Evolutionary conservation across 2,329 filamentous ascomycete genomes (phyloP), one percentile per base, ranked within the genome.

Genomic region (Fusarium sp.): DNA sequence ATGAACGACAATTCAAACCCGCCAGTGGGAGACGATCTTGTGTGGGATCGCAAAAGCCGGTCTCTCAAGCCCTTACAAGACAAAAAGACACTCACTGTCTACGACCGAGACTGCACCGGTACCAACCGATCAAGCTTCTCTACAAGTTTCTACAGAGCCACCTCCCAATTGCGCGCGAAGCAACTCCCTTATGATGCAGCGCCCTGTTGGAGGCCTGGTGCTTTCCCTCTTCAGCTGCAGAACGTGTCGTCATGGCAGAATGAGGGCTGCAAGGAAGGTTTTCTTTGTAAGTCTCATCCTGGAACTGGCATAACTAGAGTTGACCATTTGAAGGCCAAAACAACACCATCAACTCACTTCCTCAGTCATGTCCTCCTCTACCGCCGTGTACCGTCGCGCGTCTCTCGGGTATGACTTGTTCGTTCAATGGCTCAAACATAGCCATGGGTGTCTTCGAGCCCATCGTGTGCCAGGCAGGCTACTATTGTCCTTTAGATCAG

Each of bases 361-460:
- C 81, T 9, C 79, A 82, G 54, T 83, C 76, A 57, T 83, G 81
- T 43, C 80, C 81, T 10, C 80, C 81, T 10, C 55, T 79, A 3
- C 73, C 75, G 2, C 50, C 67, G 11, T 83, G 81, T 32, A 80
- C 82, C 32, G 62, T 75, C 39, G 69, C 75, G 4, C 75, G 81
- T 52, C 52, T 82, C 3, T 74, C 75, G 1, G 78, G 79, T 1
- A 59, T 66, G 10, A 72, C 78, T 4, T 82, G 80, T 57, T 32
- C 51, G 2, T 68, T 76, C 6, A 22, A 76, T 1, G 78, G 77
- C 22, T 62, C 40, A 7, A 82, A 82, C 51, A 73, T 79, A 17
- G 78, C 70, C 3, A 83, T 83, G 81, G 81, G 82, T 0, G 78
- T 78, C 4, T 82, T 83, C 51, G 85, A 87, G 64, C 85, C 85